Evolutionary conservation across 768 basidiomycete genomes (phyloP).

Genomic region (Tylopilus plumbeoviolaceoides): DNA sequence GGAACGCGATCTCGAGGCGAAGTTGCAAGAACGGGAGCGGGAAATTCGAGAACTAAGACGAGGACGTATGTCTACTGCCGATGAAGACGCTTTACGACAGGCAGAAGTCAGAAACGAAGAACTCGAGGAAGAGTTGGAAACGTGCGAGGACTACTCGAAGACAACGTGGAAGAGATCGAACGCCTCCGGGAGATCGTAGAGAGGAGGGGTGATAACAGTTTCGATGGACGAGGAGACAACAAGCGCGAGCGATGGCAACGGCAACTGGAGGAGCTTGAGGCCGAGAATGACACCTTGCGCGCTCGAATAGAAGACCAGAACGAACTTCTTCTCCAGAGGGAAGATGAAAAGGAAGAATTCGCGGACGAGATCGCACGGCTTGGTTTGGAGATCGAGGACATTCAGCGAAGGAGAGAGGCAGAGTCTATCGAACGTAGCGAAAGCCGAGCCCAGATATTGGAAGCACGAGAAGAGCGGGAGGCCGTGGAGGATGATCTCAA

Average conservation of each 20-base stretch:
- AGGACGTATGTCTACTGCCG: constrained; percentile 37
- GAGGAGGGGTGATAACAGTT: constrained; percentile 42
- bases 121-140: constrained; percentile 73
- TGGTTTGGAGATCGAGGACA: constrained; percentile 61
- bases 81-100: constrained; percentile 52
- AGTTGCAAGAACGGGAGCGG: constrained; percentile 66
- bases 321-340: constrained; percentile 50
- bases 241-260: constrained; percentile 43
- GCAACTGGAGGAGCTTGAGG: constrained; percentile 55
- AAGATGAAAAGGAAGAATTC: constrained; percentile 73
- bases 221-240: constrained; percentile 38
- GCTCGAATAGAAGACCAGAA: constrained; percentile 54
- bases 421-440: constrained; percentile 67
- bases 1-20: constrained; percentile 74
- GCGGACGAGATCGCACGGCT: constrained; percentile 62
- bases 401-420: constrained; percentile 57
- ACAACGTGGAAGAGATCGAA: constrained; percentile 82
- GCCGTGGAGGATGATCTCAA: constrained; percentile 78
- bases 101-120: constrained; percentile 60
- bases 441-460: constrained; percentile 65
- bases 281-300: constrained; percentile 59
- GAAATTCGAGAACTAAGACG: constrained; percentile 66
- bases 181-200: constrained; percentile 68
- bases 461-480: constrained; percentile 71
- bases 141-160: constrained; percentile 64